These are phyloP conservation scores for Kwoniella botswanensis DNA, from an alignment of 768 basidiomycete species.

Conservation along the genomic window DNA sequence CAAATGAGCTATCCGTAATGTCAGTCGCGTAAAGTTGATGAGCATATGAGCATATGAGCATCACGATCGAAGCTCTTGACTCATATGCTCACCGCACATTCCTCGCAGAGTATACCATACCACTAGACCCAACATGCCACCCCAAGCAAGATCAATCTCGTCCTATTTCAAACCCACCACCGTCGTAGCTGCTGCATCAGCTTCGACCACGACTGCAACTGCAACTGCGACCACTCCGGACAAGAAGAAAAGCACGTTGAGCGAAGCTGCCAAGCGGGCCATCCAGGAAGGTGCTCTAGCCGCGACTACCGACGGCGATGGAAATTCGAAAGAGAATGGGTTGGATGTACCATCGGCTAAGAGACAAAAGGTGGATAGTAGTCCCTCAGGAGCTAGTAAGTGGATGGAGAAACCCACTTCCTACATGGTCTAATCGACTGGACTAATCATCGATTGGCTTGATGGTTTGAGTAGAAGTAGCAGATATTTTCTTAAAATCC, in stretches of 20 bases:
- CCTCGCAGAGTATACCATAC: neutral
- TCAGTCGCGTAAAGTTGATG: slow-evolving; percentile 15
- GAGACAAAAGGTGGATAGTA: slow-evolving; percentile 17
- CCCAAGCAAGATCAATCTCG: slow-evolving; percentile 31
- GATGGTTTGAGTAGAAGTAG: slow-evolving; percentile 1
- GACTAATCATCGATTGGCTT: neutral
- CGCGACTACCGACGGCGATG: neutral
- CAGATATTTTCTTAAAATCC: slow-evolving; percentile 25
- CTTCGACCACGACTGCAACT: neutral
- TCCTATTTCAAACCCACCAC: slow-evolving; percentile 36
- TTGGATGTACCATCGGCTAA: slow-evolving; percentile 20
- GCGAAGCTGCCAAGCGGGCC: slow-evolving; percentile 27
- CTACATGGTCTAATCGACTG: neutral
- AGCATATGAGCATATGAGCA: neutral
- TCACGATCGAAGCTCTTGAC: neutral
- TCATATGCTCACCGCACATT: no score
- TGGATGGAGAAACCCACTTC: neutral
- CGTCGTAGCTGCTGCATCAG: slow-evolving; percentile 13
- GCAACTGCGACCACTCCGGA: slow-evolving; percentile 13
- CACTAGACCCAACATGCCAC: slow-evolving; percentile 17
- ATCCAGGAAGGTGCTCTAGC: slow-evolving; percentile 23
- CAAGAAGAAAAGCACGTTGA: slow-evolving; percentile 12
- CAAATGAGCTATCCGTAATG: neutral
- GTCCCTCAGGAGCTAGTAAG: slow-evolving; percentile 18
- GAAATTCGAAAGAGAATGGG: neutral